Evolutionary conservation across 805 yeast species (phyloP).

Genomic region (Teunomyces panamensis): DNA sequence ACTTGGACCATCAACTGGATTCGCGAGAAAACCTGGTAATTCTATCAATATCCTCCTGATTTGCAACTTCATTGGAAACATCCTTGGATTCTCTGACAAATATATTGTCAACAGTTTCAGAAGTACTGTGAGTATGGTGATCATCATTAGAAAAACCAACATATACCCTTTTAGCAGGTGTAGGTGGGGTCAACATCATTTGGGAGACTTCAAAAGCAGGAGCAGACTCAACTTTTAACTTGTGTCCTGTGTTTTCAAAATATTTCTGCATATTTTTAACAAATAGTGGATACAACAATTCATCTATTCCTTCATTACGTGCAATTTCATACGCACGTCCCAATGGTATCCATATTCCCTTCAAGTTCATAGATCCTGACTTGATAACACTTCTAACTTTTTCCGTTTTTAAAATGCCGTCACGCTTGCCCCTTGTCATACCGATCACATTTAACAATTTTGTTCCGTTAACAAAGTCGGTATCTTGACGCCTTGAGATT

Average conservation of each 20-base stretch:
- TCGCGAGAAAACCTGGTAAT: not conserved
- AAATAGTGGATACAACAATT: slow-evolving; percentile 31
- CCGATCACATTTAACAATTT: slow-evolving; percentile 37
- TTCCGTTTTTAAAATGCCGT: slow-evolving; percentile 38
- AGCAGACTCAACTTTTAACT: slow-evolving; percentile 12
- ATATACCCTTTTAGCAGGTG: not conserved
- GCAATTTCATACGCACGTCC: slow-evolving; percentile 39
- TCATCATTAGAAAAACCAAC: not conserved
- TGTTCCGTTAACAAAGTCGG: slow-evolving; percentile 36
- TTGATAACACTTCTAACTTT: slow-evolving; percentile 26
- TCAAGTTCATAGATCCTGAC: slow-evolving; percentile 38
- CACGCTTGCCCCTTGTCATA: slow-evolving; percentile 40
- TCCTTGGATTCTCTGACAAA: not conserved
- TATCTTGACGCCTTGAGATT: slow-evolving; percentile 37
- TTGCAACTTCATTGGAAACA: not conserved
- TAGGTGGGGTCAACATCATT: not conserved
- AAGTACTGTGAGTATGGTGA: not conserved
- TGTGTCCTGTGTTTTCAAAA: slow-evolving; percentile 24
- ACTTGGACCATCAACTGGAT: not conserved
- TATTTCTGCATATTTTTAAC: slow-evolving; percentile 27
- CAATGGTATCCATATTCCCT: slow-evolving; percentile 43
- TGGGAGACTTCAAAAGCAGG: not conserved
- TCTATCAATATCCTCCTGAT: not conserved
- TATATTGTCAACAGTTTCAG: not conserved
- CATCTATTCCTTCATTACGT: slow-evolving; percentile 37